Evolutionary conservation across 257 asterid species (phyloP).

Genomic region (Henckelia pumila): DNA sequence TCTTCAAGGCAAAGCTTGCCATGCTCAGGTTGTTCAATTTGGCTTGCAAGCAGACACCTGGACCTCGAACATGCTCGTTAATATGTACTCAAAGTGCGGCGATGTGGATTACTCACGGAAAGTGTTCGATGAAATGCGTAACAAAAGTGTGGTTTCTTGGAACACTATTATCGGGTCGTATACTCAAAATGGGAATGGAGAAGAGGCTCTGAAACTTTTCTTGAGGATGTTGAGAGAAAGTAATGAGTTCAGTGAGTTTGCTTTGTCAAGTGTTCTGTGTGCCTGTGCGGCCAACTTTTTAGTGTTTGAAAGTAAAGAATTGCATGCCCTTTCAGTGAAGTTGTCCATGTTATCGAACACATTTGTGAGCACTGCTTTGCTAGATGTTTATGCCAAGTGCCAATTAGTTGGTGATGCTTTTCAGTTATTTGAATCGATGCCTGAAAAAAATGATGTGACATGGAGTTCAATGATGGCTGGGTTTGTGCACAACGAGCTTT

Average conservation of each 20-base stretch:
- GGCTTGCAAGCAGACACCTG: constrained; percentile 49
- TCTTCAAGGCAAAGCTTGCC: constrained; percentile 53
- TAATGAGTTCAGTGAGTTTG: constrained; percentile 59
- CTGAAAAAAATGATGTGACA: constrained; percentile 63
- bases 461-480: constrained; percentile 98
- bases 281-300: constrained; percentile 70
- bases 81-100: constrained; percentile 65
- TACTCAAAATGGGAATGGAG: constrained; percentile 49
- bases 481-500: constrained; percentile 59
- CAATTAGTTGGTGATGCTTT: constrained; percentile 52
- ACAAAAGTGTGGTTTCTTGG: constrained; percentile 70
- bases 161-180: constrained; percentile 67
- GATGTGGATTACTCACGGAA: constrained; percentile 41
- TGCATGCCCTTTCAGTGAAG: constrained; percentile 72
- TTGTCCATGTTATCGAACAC: constrained; percentile 46
- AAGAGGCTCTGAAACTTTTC: constrained; percentile 54
- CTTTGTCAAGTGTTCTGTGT: constrained; percentile 69
- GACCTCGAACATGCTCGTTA: constrained; percentile 76
- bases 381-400: constrained; percentile 85
- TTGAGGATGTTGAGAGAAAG: constrained; percentile 63
- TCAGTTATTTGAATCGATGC: constrained; percentile 49
- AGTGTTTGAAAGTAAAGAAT: constrained; percentile 60
- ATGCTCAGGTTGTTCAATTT: constrained; percentile 48
- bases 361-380: constrained; percentile 71
- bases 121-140: constrained; percentile 74